Evolutionary conservation across 441 rosid genomes (phyloP).

Genomic region (Sinapis alba): DNA sequence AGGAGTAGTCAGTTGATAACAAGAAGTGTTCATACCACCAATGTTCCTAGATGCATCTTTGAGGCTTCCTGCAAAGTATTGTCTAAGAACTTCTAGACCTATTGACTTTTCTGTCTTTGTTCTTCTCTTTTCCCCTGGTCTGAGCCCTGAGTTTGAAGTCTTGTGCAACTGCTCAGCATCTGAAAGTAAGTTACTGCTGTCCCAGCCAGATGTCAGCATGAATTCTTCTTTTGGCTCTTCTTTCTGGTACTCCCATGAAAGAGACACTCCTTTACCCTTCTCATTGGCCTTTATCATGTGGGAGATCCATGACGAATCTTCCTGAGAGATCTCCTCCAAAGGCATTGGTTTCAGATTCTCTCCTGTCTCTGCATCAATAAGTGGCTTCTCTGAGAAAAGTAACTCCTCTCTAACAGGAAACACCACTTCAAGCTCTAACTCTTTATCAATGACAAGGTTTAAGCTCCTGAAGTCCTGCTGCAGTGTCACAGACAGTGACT

Average conservation of each 20-base stretch:
- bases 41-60: constrained; percentile 88
- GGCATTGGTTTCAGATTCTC: constrained; percentile 30
- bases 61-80: constrained; percentile 86
- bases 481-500: constrained; percentile 46
- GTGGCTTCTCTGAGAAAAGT: constrained; percentile 35
- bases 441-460: constrained; percentile 48
- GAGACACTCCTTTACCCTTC: constrained; percentile 54
- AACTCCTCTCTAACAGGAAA: constrained; percentile 45
- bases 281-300: constrained; percentile 57
- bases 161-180: constrained; percentile 35
- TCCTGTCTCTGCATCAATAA: constrained; percentile 26
- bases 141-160: constrained; percentile 34
- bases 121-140: constrained; percentile 58
- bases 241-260: constrained; percentile 62
- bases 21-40: constrained; percentile 58
- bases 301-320: constrained; percentile 60
- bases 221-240: constrained; percentile 71
- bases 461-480: constrained; percentile 57
- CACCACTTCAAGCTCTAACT: constrained; percentile 50
- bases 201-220: constrained; percentile 52
- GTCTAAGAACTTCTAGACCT: constrained; percentile 73
- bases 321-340: constrained; percentile 39
- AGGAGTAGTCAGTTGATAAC: neutral
- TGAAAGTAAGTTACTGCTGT: constrained; percentile 35
- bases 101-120: constrained; percentile 74